phyloP scores from a whole-genome alignment of 2,329 filamentous ascomycete species.

The Zarea fungicola region DNA sequence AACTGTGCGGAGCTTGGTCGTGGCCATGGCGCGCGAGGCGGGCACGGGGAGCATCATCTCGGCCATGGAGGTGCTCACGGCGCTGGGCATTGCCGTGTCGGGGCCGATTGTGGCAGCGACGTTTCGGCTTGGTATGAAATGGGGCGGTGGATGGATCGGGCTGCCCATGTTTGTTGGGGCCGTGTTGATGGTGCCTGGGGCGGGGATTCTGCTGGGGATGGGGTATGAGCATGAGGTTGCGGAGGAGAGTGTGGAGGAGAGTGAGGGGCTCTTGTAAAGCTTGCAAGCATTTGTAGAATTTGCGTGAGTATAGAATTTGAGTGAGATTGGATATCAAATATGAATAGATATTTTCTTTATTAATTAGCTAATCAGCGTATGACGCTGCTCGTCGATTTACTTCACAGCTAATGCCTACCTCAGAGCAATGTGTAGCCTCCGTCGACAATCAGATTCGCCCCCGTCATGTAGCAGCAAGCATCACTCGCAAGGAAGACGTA shows the following conservation, averaged over 20 bases:
- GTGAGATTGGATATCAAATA: too few species aligned
- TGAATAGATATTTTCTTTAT: too few species aligned
- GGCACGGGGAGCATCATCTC: not conserved
- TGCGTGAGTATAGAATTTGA: too few species aligned
- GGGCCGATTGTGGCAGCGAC: not conserved
- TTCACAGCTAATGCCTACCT: not conserved
- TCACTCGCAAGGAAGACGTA: conserved; percentile 44
- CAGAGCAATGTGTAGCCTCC: conserved; percentile 37
- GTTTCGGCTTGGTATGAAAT: not conserved
- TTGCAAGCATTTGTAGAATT: not conserved
- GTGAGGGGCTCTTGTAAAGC: not conserved
- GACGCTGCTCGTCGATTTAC: too few species aligned
- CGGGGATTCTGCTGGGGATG: not conserved
- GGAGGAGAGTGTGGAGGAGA: not conserved
- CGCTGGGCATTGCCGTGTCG: not conserved
- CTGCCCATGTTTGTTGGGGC: not conserved
- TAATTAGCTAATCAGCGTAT: too few species aligned
- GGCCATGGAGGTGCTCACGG: not conserved
- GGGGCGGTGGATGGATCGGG: not conserved
- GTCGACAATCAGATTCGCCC: conserved; percentile 41
- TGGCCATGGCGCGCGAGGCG: not conserved
- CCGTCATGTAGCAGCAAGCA: conserved; percentile 45
- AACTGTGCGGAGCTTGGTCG: not conserved
- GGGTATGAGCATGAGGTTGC: not conserved
- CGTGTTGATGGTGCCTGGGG: not conserved